Evolutionary conservation across 371 early-diverging fungal species (phyloP).

Genomic region (Syncephalis fuscata): DNA sequence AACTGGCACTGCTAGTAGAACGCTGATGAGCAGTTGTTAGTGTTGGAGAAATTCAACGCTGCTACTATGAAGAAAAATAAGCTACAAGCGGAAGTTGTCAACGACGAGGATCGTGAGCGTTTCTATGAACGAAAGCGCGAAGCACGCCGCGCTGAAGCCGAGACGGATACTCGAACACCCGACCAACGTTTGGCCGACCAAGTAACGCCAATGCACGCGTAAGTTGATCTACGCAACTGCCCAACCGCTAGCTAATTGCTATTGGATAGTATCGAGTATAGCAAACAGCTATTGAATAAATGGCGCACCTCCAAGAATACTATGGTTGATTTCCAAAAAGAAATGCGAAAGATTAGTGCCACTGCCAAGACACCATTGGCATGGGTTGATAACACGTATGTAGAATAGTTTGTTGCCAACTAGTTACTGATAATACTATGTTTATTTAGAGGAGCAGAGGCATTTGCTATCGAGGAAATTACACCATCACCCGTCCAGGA

Average conservation of each 20-base stretch:
- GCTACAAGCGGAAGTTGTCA: too few species aligned
- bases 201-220: slow-evolving; percentile 53
- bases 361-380: too few species aligned
- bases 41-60: too few species aligned
- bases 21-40: too few species aligned
- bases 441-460: too few species aligned
- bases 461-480: slow-evolving; percentile 23
- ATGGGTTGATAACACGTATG: too few species aligned
- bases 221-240: slow-evolving; percentile 1
- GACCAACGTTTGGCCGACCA: slow-evolving; percentile 47
- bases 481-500: slow-evolving; percentile 43
- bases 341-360: slow-evolving; percentile 1
- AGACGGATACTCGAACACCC: slow-evolving; percentile 27
- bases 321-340: slow-evolving; percentile 4
- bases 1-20: too few species aligned
- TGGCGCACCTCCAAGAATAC: slow-evolving; percentile 9
- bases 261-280: slow-evolving; percentile 13
- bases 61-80: too few species aligned
- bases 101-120: background rate
- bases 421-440: too few species aligned
- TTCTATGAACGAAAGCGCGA: background rate
- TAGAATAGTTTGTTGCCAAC: too few species aligned
- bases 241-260: background rate
- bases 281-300: slow-evolving; percentile 21
- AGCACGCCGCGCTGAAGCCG: slow-evolving; percentile 9